Base-by-base conservation (phyloP, 1,139 yeast species). In the Pneumocystis jirovecii region DNA sequence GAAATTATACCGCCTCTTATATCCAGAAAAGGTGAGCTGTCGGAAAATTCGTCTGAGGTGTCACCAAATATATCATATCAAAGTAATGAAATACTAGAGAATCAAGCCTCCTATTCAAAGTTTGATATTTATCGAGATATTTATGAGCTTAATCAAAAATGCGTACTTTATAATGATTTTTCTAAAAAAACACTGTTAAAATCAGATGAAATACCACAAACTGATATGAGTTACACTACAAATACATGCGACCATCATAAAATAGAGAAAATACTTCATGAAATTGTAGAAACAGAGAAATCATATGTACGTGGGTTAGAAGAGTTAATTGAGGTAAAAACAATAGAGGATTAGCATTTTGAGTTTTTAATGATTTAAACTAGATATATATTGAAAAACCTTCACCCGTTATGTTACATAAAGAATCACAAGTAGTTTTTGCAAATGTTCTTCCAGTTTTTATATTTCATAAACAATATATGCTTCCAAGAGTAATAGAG, bases 381-480 rank as follows among this genome's bases (percentile, higher is more conserved):
- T 42, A 39, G 40, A 60, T 39, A 21, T 39, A 39, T 21, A 31
- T 50, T 12, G 12, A 29, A 50, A 50, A 50, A 15, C 34, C 31
- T 50, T 7, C 21, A 3, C 57, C 34, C 10, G 10, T 29, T 50
- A 50, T 50, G n/a, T 12, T 25, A 31, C 12, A 50, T 50, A 3
- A 25, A 50, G n/a, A 50, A 2, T 50, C 34, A 25, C 29, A 25
- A 42, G 29, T 31, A 60, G 40, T 29, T 39, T 60, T 60, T 21
- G 44, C 4, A 15, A 39, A 60, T 60, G 31, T 60, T 42, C 37
- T 60, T 42, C 29, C 61, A 4, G 10, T 60, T 42, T 42, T 60
- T 42, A 39, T 39, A n/a, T 60, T 60, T 60, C 61, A 60, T 31
- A 31, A 42, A 60, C n/a, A 60, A 39, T 60, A 25, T 60, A 39